A percentile compares a stretch with the other conserved stretches of the same genome.
Evolutionary conservation across 108 stramenopile genomes (phyloP).

Genomic region (Skeletonema menzelii): DNA sequence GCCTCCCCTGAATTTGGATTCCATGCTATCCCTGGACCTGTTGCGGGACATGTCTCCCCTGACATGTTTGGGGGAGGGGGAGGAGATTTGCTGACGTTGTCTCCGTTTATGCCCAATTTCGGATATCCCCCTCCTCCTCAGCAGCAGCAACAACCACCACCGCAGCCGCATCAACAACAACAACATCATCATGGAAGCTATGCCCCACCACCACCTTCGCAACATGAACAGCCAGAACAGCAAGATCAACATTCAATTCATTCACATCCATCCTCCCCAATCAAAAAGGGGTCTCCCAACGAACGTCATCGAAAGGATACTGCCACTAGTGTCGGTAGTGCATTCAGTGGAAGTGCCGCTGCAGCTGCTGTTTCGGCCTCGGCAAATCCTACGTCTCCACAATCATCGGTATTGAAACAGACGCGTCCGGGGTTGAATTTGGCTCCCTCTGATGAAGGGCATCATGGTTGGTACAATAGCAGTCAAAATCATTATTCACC

Average conservation of each 20-base stretch:
- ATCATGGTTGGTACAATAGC: neutral
- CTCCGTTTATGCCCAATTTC: constrained; percentile 22
- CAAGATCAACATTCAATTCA: neutral
- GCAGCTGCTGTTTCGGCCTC: neutral
- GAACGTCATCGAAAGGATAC: neutral
- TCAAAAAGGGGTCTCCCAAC: neutral
- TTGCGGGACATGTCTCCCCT: constrained; percentile 27
- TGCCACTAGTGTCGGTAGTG: neutral
- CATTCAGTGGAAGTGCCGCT: constrained; percentile 8
- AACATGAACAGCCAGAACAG: neutral
- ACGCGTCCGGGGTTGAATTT: neutral
- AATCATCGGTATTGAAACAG: constrained; percentile 15
- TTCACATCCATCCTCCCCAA: neutral
- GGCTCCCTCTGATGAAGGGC: constrained; percentile 5
- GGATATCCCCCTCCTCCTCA: constrained; percentile 1
- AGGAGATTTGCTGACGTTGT: constrained; percentile 17
- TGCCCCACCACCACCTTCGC: neutral
- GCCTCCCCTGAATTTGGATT: neutral
- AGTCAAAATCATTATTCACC: neutral
- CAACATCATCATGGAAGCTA: constrained; percentile 1
- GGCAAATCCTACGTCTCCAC: neutral
- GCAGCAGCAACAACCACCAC: neutral
- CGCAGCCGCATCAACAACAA: neutral
- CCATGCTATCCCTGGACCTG: constrained; percentile 12
- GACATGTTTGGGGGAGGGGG: constrained; percentile 4